Base-by-base conservation (phyloP, 192 early-diverging fungal genomes). In the Physocladia obscura region DNA sequence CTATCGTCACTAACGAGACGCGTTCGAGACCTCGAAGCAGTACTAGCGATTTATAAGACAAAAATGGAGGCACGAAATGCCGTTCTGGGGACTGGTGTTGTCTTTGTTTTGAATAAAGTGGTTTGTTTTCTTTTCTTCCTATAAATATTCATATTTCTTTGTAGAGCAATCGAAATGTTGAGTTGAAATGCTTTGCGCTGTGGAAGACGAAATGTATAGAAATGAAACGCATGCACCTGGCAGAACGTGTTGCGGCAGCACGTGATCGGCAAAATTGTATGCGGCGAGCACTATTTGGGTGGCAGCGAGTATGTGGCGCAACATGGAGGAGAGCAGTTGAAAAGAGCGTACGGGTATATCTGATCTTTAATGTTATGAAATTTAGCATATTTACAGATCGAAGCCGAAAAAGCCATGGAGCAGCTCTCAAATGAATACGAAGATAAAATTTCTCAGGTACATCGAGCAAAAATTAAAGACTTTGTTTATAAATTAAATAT, bases 371-470 rank as follows among this genome's bases (percentile, higher is more conserved):
- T 36, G 11, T 54, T 15, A 35, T 35, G 1, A 6, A 21, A 29
- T 13, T 29, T 34, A 2, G 27, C 13, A 70, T 37, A 8, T 34
- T 19, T 31, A n/a, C 49, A 75, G 64, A 57, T 73, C 44, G 79
- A 75, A 67, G 79, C 79, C 1, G 79, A 81, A 58, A 55, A 63
- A 47, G 67, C 76, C 3, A 68, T 81, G 65, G 67, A 50, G 21
- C 19, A 37, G 34, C 70, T 81, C 2, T 38, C 70, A 15, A 36
- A 13, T 1, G 68, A 76, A 56, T 81, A 81, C 52, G 80, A 81
- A 49, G 55, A 49, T n/a, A 24, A 61, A 29, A 57, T 81, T 38
- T 62, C 15, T 1, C 36, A 73, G 3, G 62, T 79, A 21, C 40
- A 44, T 8, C 44, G 44, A 47, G 11, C 11, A 11, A n/a, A 47